A percentile compares a stretch with the other conserved stretches of the same genome.
Conservation (phyloP, 1,284 basidiomycete species). For the Apiotrichum mycotoxinovorans region DNA sequence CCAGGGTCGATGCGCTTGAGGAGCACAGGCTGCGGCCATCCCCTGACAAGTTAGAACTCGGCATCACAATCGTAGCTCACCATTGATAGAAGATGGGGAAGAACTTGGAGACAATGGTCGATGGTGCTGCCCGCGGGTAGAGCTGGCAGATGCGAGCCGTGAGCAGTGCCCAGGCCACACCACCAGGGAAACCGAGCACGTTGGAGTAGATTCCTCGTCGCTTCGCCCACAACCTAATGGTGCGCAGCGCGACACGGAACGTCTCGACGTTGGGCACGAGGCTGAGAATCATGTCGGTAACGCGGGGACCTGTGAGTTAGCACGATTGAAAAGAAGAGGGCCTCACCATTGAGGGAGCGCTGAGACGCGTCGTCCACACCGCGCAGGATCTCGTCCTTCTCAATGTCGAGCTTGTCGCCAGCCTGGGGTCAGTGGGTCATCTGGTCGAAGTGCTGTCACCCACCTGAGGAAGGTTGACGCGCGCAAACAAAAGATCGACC, state of each 20-base stretch:
- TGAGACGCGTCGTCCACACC: slow-evolving; percentile 94
- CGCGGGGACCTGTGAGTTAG: slow-evolving; percentile 70
- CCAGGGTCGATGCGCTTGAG: slow-evolving; percentile 96
- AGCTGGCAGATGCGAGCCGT: slow-evolving; percentile 98
- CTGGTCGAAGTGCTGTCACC: not conserved
- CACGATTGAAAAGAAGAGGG: slow-evolving; percentile 7
- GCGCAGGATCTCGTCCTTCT: slow-evolving; percentile 85
- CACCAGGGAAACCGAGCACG: slow-evolving; percentile 95
- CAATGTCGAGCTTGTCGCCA: slow-evolving; percentile 83
- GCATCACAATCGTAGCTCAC: slow-evolving; percentile 55
- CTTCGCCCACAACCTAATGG: slow-evolving; percentile 98
- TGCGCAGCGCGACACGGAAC: slow-evolving; percentile 88
- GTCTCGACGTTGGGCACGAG: slow-evolving; percentile 92
- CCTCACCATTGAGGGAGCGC: slow-evolving; percentile 82
- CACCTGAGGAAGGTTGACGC: slow-evolving; percentile 47
- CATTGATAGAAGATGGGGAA: slow-evolving; percentile 97
- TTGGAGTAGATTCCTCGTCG: slow-evolving; percentile 96
- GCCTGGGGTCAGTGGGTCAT: slow-evolving; percentile 56
- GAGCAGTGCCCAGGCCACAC: slow-evolving; percentile 98
- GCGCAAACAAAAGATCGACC: slow-evolving; percentile 89
- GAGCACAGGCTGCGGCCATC: slow-evolving; percentile 96
- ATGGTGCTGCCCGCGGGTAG: slow-evolving; percentile 91
- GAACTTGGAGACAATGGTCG: slow-evolving; percentile 92
- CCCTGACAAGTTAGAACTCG: slow-evolving; percentile 55
- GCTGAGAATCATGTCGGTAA: slow-evolving; percentile 93